These are phyloP conservation scores for Penicillium occitanis DNA, from an alignment of 2,329 filamentous ascomycete genomes.

Conservation along the genomic window DNA sequence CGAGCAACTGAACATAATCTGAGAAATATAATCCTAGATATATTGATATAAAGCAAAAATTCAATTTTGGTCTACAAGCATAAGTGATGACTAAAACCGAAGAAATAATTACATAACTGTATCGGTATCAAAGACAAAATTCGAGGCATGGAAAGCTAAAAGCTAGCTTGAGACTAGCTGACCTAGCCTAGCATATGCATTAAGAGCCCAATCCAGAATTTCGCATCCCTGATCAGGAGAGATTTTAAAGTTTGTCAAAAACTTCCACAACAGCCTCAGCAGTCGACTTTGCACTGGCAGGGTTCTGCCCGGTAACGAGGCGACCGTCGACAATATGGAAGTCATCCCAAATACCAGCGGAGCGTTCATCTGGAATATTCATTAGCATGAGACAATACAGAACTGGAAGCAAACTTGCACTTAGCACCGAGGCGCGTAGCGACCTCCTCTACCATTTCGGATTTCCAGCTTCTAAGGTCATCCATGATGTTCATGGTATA, in stretches of 20 bases:
- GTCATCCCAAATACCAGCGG: slow-evolving; percentile 32
- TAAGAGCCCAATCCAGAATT: neutral
- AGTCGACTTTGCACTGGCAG: slow-evolving; percentile 42
- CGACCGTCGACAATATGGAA: slow-evolving; percentile 39
- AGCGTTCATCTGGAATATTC: slow-evolving; percentile 15
- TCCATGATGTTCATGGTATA: slow-evolving; percentile 37
- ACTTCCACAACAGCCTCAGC: slow-evolving; percentile 41
- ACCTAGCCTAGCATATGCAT: neutral
- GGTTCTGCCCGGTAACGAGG: slow-evolving; percentile 46
- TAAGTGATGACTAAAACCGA: neutral
- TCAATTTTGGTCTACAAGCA: neutral
- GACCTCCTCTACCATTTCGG: slow-evolving; percentile 33
- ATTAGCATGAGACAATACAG: neutral
- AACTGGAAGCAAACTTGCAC: slow-evolving; percentile 25
- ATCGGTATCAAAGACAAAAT: neutral
- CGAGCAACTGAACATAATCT: neutral
- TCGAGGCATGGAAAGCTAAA: neutral
- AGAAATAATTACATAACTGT: neutral
- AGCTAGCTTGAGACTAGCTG: neutral
- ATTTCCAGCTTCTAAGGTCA: slow-evolving; percentile 35
- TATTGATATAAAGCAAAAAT: neutral
- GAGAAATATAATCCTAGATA: neutral
- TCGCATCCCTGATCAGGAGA: neutral
- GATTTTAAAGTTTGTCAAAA: slow-evolving; percentile 38
- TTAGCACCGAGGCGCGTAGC: slow-evolving; percentile 33